Evolutionary conservation across 2,329 filamentous ascomycete genomes (phyloP).

Genomic region (Conoideocrella luteorostrata): DNA sequence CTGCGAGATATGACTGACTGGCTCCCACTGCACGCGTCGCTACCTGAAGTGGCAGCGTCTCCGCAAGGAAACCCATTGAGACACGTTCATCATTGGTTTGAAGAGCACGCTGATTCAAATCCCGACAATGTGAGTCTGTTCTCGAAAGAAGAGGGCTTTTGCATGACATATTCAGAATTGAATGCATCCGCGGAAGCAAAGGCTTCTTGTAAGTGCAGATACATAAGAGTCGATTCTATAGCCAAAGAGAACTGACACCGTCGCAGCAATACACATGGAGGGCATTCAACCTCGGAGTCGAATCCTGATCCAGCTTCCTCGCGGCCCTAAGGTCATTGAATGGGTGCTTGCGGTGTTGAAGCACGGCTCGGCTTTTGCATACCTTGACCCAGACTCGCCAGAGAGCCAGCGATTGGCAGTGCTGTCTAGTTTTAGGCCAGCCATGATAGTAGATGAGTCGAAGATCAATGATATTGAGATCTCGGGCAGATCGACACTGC

Average conservation of each 20-base stretch:
- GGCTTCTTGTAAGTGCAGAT: constrained; percentile 5
- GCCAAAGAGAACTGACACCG: too few relatives aligned
- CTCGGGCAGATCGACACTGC: neutral
- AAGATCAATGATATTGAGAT: neutral
- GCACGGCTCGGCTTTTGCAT: constrained; percentile 8
- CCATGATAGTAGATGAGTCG: constrained; percentile 3
- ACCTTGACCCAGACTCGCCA: constrained; percentile 6
- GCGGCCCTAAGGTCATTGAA: constrained; percentile 6
- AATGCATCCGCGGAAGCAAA: constrained; percentile 5
- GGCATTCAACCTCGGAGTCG: too few relatives aligned
- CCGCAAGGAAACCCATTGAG: constrained; percentile 2
- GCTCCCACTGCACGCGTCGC: constrained; percentile 5
- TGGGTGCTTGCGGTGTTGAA: constrained; percentile 9
- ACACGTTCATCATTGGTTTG: constrained; percentile 10
- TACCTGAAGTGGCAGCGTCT: neutral
- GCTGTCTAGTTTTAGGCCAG: constrained; percentile 5
- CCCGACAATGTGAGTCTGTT: neutral
- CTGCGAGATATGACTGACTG: constrained; percentile 8
- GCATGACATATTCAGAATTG: constrained; percentile 6
- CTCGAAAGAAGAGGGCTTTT: neutral
- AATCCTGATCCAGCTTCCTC: too few relatives aligned
- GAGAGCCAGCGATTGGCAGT: constrained; percentile 4
- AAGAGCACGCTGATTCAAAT: constrained; percentile 7
- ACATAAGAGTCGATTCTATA: too few relatives aligned
- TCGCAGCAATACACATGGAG: too few relatives aligned